A percentile compares a stretch with the other conserved stretches of the same genome.
Evolutionary conservation across 2,329 filamentous ascomycete species (phyloP).

Genomic region (Ceratocystis harringtonii): DNA sequence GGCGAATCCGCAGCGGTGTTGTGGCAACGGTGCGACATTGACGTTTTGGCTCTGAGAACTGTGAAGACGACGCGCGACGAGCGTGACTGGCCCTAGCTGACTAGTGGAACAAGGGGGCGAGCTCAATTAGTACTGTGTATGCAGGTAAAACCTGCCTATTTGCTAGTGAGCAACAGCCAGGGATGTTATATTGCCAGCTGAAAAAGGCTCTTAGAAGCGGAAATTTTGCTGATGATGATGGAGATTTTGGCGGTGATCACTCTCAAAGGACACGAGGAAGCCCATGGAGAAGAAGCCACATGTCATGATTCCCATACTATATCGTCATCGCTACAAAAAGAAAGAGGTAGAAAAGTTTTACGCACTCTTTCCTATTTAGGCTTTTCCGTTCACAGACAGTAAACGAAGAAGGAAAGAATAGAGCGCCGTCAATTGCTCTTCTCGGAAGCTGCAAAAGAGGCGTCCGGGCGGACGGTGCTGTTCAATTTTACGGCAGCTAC

Average conservation of each 20-base stretch:
- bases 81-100: background rate
- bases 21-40: conserved; percentile 1
- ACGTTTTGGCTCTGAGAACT: background rate
- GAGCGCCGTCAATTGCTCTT: too few species aligned
- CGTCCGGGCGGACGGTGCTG: background rate
- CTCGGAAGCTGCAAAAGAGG: background rate
- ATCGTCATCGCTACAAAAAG: background rate
- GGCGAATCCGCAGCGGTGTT: background rate
- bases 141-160: background rate
- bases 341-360: background rate
- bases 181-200: background rate
- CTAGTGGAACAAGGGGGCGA: background rate
- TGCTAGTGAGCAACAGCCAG: background rate
- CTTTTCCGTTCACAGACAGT: background rate
- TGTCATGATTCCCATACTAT: background rate
- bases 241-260: background rate
- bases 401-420: too few species aligned
- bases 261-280: too few species aligned
- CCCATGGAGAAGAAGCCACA: background rate
- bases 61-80: background rate
- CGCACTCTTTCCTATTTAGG: background rate
- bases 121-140: background rate
- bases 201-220: background rate
- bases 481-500: background rate
- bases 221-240: background rate